phyloP scores from a whole-genome alignment of 2,329 filamentous ascomycete species.

The Scedosporium apiospermum region DNA sequence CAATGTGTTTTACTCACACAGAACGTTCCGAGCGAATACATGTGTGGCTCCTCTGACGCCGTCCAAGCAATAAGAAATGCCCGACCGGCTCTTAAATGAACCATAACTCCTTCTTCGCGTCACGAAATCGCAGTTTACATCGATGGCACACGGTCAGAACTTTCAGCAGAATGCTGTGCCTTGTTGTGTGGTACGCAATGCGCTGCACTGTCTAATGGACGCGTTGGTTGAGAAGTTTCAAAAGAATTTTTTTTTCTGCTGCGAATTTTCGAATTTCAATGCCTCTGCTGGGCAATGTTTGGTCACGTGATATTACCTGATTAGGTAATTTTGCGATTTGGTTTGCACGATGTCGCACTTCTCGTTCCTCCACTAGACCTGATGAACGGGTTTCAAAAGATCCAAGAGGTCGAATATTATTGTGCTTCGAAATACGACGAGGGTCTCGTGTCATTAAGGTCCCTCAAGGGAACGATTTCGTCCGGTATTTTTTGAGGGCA shows the following conservation, averaged over 20 bases:
- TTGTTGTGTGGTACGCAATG: conserved; percentile 5
- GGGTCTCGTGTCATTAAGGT: too few relatives aligned
- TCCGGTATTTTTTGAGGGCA: too few relatives aligned
- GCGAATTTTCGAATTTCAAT: background rate
- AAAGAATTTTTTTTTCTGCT: conserved; percentile 1
- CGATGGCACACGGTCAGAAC: conserved; percentile 32
- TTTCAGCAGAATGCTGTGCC: conserved; percentile 3
- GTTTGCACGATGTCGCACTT: too few relatives aligned
- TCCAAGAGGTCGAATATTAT: too few relatives aligned
- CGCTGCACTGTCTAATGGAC: conserved; percentile 8
- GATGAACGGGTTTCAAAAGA: too few relatives aligned
- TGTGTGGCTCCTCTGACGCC: conserved; percentile 81
- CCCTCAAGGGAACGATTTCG: too few relatives aligned
- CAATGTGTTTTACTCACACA: background rate
- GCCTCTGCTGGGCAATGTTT: background rate
- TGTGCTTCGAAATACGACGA: too few relatives aligned
- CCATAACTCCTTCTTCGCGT: conserved; percentile 34
- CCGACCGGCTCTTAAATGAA: conserved; percentile 67
- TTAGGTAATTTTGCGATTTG: background rate
- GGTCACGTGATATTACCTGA: background rate
- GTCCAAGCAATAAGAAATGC: conserved; percentile 55
- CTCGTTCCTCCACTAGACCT: too few relatives aligned
- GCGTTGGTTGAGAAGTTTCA: background rate
- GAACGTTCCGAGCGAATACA: conserved; percentile 15
- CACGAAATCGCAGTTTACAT: conserved; percentile 44